Percentiles rank a stretch among this genome's conserved stretches.
These are phyloP conservation scores for Yamadazyma diospyri DNA, from an alignment of 1,139 yeast genomes.

Conservation along the genomic window DNA sequence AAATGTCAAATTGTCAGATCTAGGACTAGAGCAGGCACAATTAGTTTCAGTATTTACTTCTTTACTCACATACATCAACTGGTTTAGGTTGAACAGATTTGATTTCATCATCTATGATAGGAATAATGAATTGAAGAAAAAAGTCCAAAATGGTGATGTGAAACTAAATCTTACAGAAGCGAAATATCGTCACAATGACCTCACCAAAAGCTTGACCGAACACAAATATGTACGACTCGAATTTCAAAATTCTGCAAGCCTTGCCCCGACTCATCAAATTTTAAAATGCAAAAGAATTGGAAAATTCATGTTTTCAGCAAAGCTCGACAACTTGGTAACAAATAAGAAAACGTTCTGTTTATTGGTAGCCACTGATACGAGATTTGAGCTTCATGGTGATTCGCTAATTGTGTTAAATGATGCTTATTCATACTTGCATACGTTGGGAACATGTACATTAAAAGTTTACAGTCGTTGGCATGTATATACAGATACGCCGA, in stretches of 20 bases:
- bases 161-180: neutral
- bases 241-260: slow-evolving; percentile 4
- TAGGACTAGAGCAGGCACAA: neutral
- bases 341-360: slow-evolving; percentile 10
- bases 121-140: slow-evolving; percentile 5
- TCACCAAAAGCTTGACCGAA: neutral
- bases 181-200: neutral
- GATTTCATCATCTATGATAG: slow-evolving; percentile 16
- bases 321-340: slow-evolving; percentile 7
- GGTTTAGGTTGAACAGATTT: slow-evolving; percentile 22
- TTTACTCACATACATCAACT: slow-evolving; percentile 13
- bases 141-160: neutral
- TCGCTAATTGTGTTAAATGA: slow-evolving; percentile 10
- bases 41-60: neutral
- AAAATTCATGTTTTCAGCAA: slow-evolving; percentile 18
- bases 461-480: slow-evolving; percentile 14
- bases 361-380: slow-evolving; percentile 18
- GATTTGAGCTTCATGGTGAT: slow-evolving; percentile 11
- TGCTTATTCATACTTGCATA: slow-evolving; percentile 8
- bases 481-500: slow-evolving; percentile 14
- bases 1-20: neutral
- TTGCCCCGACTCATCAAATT: slow-evolving; percentile 18
- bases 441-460: slow-evolving; percentile 2
- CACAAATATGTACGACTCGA: slow-evolving; percentile 12
- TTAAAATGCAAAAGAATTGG: slow-evolving; percentile 16